A percentile compares a stretch with the other conserved stretches of the same genome.
Conservation (phyloP, 169 alveolate species). For the Eimeria falciformis region DNA sequence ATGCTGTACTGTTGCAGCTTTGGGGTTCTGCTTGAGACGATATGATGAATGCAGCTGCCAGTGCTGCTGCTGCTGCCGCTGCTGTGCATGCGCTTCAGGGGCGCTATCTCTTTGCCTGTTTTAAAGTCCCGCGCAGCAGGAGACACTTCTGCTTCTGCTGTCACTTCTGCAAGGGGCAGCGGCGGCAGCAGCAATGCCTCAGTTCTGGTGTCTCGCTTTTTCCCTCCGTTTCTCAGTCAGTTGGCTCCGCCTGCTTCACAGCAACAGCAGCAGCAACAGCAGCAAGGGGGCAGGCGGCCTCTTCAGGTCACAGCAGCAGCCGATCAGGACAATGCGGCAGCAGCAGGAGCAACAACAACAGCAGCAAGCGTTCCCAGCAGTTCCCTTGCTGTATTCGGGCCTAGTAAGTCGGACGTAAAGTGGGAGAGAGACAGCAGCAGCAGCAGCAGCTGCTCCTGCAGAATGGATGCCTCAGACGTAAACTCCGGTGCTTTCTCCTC, state of each 20-base stretch:
- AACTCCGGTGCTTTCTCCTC: neutral
- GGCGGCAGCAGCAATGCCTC: slow-evolving; percentile 20
- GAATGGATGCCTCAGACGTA: neutral
- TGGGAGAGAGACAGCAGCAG: neutral
- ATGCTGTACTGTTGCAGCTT: neutral
- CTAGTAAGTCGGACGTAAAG: neutral
- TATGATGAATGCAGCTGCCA: neutral
- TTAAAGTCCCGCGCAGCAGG: slow-evolving; percentile 15
- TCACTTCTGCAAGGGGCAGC: slow-evolving; percentile 7
- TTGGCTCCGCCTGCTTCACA: slow-evolving; percentile 50
- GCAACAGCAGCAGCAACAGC: slow-evolving; percentile 25
- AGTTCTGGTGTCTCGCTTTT: slow-evolving; percentile 33
- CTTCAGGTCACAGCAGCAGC: slow-evolving; percentile 9
- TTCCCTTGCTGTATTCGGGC: neutral
- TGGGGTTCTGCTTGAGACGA: neutral
- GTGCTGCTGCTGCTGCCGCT: slow-evolving; percentile 2
- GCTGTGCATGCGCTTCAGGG: neutral
- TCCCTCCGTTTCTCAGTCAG: slow-evolving; percentile 53
- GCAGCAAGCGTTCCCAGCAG: neutral
- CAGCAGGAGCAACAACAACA: slow-evolving; percentile 39
- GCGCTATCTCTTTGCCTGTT: neutral
- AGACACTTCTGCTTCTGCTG: slow-evolving; percentile 34
- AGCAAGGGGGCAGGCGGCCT: neutral
- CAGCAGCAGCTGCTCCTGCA: slow-evolving; percentile 45
- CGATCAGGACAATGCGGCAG: neutral